A percentile compares a stretch with the other conserved stretches of the same genome.
phyloP scores from a whole-genome alignment of 2,329 filamentous ascomycete genomes.

The Lachnellula cervina region DNA sequence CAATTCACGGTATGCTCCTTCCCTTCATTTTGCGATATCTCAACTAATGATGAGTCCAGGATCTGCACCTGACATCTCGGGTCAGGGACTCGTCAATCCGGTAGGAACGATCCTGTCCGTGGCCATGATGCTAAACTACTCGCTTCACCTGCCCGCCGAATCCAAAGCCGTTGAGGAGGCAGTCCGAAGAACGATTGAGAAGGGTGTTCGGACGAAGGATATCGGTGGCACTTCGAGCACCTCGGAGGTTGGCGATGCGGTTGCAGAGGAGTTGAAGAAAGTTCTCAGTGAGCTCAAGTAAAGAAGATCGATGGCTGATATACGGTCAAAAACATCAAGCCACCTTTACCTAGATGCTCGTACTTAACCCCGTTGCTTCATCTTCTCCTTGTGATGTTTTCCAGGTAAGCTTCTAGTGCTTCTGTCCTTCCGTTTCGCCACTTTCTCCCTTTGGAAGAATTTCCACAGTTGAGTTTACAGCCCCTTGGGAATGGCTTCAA shows the following conservation, averaged over 20 bases:
- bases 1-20: constrained; percentile 71
- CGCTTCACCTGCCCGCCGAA: constrained; percentile 71
- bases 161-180: constrained; percentile 76
- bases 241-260: constrained; percentile 73
- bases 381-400: too few relatives aligned
- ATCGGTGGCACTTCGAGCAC: constrained; percentile 76
- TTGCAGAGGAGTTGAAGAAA: constrained; percentile 68
- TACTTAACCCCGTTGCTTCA: not conserved
- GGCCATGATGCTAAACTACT: constrained; percentile 96
- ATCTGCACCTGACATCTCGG: constrained; percentile 88
- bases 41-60: constrained; percentile 41
- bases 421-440: too few relatives aligned
- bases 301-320: not conserved
- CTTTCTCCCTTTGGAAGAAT: too few relatives aligned
- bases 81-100: constrained; percentile 87
- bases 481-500: too few relatives aligned
- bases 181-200: constrained; percentile 74
- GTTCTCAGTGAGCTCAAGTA: constrained; percentile 43
- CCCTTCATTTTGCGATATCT: not conserved
- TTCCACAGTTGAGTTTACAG: too few relatives aligned
- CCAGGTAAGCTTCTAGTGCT: too few relatives aligned
- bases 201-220: constrained; percentile 73
- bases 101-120: constrained; percentile 87
- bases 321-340: not conserved
- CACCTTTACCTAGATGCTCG: not conserved